Conservation (phyloP, 495 filamentous ascomycete genomes). For the Hypoxylon trugodes region DNA sequence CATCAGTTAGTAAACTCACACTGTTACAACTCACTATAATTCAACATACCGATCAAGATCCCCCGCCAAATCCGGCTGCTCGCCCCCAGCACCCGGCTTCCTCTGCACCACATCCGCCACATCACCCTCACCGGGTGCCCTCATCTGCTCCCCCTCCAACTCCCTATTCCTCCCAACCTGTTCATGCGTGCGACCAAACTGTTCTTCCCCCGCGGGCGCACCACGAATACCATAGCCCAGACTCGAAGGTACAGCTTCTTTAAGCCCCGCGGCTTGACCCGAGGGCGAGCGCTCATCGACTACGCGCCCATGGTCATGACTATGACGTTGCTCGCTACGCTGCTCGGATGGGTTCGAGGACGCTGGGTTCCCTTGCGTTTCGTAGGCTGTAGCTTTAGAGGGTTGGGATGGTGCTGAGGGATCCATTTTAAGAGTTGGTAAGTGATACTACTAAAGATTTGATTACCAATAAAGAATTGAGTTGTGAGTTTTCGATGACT, state of each 20-base stretch:
- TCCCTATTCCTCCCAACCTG: slow-evolving; percentile 49
- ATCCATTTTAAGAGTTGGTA: slow-evolving; percentile 35
- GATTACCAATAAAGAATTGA: neutral
- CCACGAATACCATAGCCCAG: slow-evolving; percentile 49
- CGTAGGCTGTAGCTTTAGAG: slow-evolving; percentile 60
- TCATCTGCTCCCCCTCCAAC: slow-evolving; percentile 62
- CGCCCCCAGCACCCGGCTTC: slow-evolving; percentile 46
- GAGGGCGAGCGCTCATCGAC: slow-evolving; percentile 40
- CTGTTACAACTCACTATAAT: neutral
- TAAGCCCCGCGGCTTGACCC: slow-evolving; percentile 20
- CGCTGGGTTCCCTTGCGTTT: slow-evolving; percentile 58
- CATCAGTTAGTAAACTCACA: neutral
- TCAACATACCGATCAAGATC: slow-evolving; percentile 52
- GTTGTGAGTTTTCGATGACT: neutral
- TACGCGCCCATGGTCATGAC: slow-evolving; percentile 34
- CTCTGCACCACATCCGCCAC: slow-evolving; percentile 60
- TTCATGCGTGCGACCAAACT: slow-evolving; percentile 41
- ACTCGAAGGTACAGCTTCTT: slow-evolving; percentile 48
- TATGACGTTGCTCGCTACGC: slow-evolving; percentile 42
- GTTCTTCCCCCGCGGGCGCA: slow-evolving; percentile 35
- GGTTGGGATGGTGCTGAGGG: slow-evolving; percentile 57
- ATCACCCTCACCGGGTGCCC: slow-evolving; percentile 61
- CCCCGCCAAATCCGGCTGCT: slow-evolving; percentile 45
- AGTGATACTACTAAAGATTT: neutral
- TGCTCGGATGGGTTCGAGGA: slow-evolving; percentile 59